Conservation (phyloP, 176 grass and related monocot species). For the Avena atlantica region DNA sequence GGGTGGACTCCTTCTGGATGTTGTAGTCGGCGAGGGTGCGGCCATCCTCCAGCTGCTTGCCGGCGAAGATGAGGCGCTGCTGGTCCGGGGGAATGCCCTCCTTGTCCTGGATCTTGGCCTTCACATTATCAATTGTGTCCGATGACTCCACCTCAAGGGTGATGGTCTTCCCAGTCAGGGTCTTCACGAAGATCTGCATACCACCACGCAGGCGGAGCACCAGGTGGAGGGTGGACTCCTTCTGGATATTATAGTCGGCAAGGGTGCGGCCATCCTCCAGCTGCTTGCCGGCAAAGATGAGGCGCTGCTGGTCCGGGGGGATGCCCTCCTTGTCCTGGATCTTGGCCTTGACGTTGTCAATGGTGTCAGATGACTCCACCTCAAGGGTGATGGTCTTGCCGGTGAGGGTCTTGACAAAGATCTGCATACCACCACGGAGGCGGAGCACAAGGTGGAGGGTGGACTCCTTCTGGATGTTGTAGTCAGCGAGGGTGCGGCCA, state of each 20-base stretch:
- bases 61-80: conserved; percentile 79
- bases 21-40: conserved; percentile 85
- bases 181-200: conserved; percentile 73
- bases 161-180: conserved; percentile 72
- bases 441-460: conserved; percentile 70
- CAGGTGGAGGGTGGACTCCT: not conserved
- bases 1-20: conserved; percentile 86
- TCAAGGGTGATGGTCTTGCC: conserved; percentile 69
- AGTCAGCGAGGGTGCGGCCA: conserved; percentile 63
- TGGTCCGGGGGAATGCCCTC: conserved; percentile 84
- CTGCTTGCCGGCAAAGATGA: not conserved
- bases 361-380: conserved; percentile 56
- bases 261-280: not conserved
- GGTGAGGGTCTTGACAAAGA: conserved; percentile 58
- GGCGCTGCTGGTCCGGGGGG: conserved; percentile 55
- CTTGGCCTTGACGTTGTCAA: conserved; percentile 63
- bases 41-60: conserved; percentile 83
- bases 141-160: conserved; percentile 60
- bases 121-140: conserved; percentile 85
- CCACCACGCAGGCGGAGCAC: conserved; percentile 49
- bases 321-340: conserved; percentile 83
- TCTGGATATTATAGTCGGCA: not conserved
- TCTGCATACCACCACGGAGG: conserved; percentile 66
- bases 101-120: conserved; percentile 88
- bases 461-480: conserved; percentile 84